Evolutionary conservation across 2,329 filamentous ascomycete genomes (phyloP), one percentile per base, ranked within the genome.

Genomic region (Aspergillus pseudoglaucus): DNA sequence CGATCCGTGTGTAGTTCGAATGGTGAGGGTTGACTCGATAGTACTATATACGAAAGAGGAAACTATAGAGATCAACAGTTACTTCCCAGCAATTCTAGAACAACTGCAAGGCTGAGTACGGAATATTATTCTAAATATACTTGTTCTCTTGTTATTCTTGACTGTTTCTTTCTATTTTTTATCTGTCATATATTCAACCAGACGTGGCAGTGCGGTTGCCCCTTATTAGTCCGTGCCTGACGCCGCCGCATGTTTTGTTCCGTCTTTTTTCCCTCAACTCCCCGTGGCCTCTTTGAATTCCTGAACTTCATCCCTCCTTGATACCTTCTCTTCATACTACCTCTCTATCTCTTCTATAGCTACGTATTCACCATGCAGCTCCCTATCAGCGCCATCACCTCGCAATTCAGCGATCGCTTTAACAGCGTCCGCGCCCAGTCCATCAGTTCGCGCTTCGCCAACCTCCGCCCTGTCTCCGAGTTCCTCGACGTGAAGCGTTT

Each of bases 401-500:
- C 90, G 61, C 85, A 90, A 60, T 81, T 97, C 69, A 93, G 93
- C 58, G 89, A 93, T 57, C 88, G 90, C 66, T 91, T 97, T 74
- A 82, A 88, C 59, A 83, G 84, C 65, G 78, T 96, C 55, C 85
- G 89, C 65, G 83, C 83, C 51, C 88, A 90, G 59, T 87, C 88
- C 30, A 68, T 97, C 52, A 81, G 81, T 50, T 81, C 84, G 56
- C 85, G 93, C 56, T 97, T 97, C 72, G 84, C 90, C 70, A 97
- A 96, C 74, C 80, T 98, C 65, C 87, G 85, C 52, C 91, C 93
- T 52, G 71, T 97, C 59, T 84, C 85, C 68, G 93, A 98, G 73
- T 98, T 98, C 74, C 80, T 96, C 70, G 90, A 97, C 72, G 72
- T 97, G 74, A 96, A 96, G 82, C 89, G 90, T 59, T 63, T 98